Evolutionary conservation across 208 protist species (phyloP).

Genomic region (Leishmania tropica): DNA sequence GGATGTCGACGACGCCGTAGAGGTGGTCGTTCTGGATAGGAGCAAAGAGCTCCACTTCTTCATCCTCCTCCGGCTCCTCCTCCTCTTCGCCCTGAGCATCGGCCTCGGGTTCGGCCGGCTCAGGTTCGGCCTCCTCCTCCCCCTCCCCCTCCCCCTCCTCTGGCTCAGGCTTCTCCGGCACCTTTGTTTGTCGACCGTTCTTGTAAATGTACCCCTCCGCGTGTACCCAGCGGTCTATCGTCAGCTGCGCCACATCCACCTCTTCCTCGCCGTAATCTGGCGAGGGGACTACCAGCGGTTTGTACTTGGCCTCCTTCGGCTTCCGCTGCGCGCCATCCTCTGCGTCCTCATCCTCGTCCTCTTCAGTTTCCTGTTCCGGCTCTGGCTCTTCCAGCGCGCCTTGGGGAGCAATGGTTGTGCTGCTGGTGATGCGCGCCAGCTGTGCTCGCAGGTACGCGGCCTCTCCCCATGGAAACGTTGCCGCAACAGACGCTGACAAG

Average conservation of each 20-base stretch:
- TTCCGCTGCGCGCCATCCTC: constrained; percentile 40
- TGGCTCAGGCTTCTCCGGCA: constrained; percentile 80
- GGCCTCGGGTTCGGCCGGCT: constrained; percentile 64
- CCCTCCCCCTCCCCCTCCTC: constrained; percentile 79
- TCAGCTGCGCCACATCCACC: constrained; percentile 74
- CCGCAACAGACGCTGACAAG: constrained; percentile 76
- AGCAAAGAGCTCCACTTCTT: constrained; percentile 86
- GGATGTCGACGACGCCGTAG: constrained; percentile 85
- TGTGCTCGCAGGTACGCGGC: constrained; percentile 92
- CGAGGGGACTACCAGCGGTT: constrained; percentile 56
- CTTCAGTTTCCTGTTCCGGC: constrained; percentile 79
- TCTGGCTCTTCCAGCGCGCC: constrained; percentile 87
- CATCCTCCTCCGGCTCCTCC: constrained; percentile 74
- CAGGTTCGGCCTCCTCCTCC: constrained; percentile 46
- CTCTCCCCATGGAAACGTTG: constrained; percentile 93
- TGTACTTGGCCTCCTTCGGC: constrained; percentile 89
- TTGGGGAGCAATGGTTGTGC: constrained; percentile 88
- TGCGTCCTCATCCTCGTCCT: constrained; percentile 87
- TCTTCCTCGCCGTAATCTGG: constrained; percentile 80
- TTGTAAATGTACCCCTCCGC: constrained; percentile 76
- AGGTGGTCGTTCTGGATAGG: constrained; percentile 81
- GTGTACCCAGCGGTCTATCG: constrained; percentile 91
- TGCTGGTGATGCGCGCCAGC: constrained; percentile 92
- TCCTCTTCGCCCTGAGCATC: constrained; percentile 61
- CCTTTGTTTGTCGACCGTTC: constrained; percentile 90